A percentile compares a stretch with the other conserved stretches of the same genome.
Conservation (phyloP, 495 filamentous ascomycete genomes). For the Penicillium ochrochloron region DNA sequence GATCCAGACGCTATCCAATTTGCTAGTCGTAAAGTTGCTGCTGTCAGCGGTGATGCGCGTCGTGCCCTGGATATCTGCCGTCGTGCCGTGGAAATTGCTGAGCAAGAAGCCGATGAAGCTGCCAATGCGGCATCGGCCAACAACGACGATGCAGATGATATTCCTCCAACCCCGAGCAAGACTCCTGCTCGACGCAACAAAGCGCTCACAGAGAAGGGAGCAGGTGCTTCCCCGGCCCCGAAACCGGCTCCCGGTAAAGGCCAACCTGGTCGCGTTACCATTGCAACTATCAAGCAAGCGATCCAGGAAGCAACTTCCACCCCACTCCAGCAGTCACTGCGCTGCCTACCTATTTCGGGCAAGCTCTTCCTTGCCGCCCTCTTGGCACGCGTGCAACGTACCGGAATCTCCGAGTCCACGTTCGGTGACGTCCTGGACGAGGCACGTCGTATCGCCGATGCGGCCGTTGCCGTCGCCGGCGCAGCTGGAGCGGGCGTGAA, state of each 20-base stretch:
- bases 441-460: conserved; percentile 72
- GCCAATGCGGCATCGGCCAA: conserved; percentile 25
- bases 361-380: conserved; percentile 87
- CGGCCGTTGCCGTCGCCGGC: conserved; percentile 52
- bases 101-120: conserved; percentile 62
- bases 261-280: conserved; percentile 72
- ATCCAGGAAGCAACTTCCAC: conserved; percentile 94
- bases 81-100: conserved; percentile 93
- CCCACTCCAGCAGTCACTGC: conserved; percentile 86
- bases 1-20: conserved; percentile 96
- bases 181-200: conserved; percentile 42
- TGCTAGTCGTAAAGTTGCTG: conserved; percentile 93
- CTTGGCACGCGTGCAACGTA: conserved; percentile 75
- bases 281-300: conserved; percentile 88
- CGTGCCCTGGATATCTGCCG: conserved; percentile 95
- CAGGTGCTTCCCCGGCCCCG: conserved; percentile 13
- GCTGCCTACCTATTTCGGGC: conserved; percentile 74
- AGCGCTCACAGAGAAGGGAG: conserved; percentile 23
- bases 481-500: conserved; percentile 45
- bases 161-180: conserved; percentile 54
- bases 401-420: conserved; percentile 82
- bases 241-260: conserved; percentile 31
- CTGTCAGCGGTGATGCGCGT: conserved; percentile 91
- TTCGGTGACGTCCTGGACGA: conserved; percentile 93
- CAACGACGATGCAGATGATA: conserved; percentile 40